Percentiles rank a stretch among this genome's conserved stretches.
phyloP scores from a whole-genome alignment of 2,329 filamentous ascomycete species.

The Tricladium varicosporioides region DNA sequence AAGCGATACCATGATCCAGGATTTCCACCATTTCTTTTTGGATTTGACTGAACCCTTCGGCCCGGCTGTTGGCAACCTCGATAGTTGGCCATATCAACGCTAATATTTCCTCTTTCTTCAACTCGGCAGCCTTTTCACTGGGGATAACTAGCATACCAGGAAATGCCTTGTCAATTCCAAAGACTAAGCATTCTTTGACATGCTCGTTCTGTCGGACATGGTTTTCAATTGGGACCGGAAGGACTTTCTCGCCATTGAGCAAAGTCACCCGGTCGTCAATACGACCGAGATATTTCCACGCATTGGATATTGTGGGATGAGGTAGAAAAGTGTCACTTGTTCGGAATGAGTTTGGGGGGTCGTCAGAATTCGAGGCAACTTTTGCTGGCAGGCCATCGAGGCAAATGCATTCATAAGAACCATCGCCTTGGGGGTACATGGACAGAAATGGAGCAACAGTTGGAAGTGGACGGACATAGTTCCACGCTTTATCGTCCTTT shows the following conservation, averaged over 20 bases:
- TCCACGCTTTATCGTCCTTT: constrained; percentile 55
- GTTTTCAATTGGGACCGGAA: constrained; percentile 47
- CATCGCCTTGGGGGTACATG: constrained; percentile 29
- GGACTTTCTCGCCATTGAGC: constrained; percentile 47
- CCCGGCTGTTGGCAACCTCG: constrained; percentile 46
- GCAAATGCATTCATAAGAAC: constrained; percentile 32
- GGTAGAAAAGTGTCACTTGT: constrained; percentile 43
- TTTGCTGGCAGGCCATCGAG: constrained; percentile 40
- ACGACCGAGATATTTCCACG: constrained; percentile 45
- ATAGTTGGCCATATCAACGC: constrained; percentile 48
- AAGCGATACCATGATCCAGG: constrained; percentile 40
- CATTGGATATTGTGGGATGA: constrained; percentile 39
- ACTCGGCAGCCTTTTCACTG: constrained; percentile 38
- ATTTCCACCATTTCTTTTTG: constrained; percentile 50
- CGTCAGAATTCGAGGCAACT: constrained; percentile 38
- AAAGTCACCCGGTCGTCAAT: constrained; percentile 44
- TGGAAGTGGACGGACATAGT: constrained; percentile 46
- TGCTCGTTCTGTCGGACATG: constrained; percentile 48
- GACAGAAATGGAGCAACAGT: constrained; percentile 11
- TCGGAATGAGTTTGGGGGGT: constrained; percentile 42
- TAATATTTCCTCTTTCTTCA: constrained; percentile 45
- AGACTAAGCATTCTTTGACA: constrained; percentile 55
- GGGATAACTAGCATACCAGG: constrained; percentile 54
- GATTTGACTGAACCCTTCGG: constrained; percentile 51
- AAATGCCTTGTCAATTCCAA: constrained; percentile 50